Conservation (phyloP, 2,329 filamentous ascomycete species). For the Pestalotiopsis sp. region DNA sequence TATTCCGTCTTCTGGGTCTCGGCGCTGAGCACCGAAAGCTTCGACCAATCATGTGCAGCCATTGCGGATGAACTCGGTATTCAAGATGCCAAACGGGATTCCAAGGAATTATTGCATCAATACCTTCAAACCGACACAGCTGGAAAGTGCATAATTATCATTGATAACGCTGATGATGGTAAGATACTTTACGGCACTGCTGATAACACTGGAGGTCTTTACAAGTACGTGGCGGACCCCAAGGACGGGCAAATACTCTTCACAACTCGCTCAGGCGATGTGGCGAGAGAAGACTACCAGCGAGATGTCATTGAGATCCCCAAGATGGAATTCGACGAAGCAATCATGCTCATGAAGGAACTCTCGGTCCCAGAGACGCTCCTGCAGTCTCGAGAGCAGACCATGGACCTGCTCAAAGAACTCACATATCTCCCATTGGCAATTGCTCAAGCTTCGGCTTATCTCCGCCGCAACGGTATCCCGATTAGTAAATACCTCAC, state of each 20-base stretch:
- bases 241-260: conserved; percentile 32
- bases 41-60: conserved; percentile 37
- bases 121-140: conserved; percentile 26
- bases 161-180: conserved; percentile 43
- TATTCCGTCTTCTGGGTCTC: conserved; percentile 46
- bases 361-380: conserved; percentile 20
- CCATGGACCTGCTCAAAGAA: conserved; percentile 23
- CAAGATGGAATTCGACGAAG: conserved; percentile 28
- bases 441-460: conserved; percentile 39
- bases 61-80: conserved; percentile 33
- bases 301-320: conserved; percentile 26
- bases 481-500: conserved; percentile 32
- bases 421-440: conserved; percentile 40
- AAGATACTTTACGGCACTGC: conserved; percentile 22
- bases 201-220: neutral
- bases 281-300: conserved; percentile 25
- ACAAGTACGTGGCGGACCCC: neutral
- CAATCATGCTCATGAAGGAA: conserved; percentile 25
- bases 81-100: conserved; percentile 52
- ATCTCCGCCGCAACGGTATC: conserved; percentile 31
- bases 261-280: conserved; percentile 36
- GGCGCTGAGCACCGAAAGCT: conserved; percentile 35
- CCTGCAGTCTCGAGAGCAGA: conserved; percentile 13
- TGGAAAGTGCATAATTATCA: conserved; percentile 38
- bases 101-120: conserved; percentile 58